These are phyloP conservation scores for Nemophila menziesii DNA, from an alignment of 257 asterid species.

Conservation along the genomic window DNA sequence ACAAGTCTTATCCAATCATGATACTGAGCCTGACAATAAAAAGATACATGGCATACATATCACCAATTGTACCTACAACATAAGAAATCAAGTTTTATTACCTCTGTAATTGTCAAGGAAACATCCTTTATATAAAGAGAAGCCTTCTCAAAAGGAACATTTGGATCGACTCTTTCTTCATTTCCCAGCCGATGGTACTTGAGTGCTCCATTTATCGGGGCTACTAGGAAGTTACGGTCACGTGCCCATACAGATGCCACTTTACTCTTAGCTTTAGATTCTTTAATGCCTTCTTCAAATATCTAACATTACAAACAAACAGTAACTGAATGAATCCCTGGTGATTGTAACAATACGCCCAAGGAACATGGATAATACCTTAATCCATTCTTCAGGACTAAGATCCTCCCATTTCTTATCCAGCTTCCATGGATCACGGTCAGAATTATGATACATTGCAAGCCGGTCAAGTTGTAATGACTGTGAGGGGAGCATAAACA, in stretches of 20 bases:
- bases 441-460: slow-evolving; percentile 87
- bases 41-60: background rate
- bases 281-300: slow-evolving; percentile 86
- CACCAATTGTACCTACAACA: background rate
- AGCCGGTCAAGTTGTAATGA: slow-evolving; percentile 96
- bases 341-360: background rate
- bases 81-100: slow-evolving; percentile 13
- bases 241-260: slow-evolving; percentile 52
- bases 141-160: slow-evolving; percentile 83
- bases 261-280: slow-evolving; percentile 34
- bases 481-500: slow-evolving; percentile 31
- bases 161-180: slow-evolving; percentile 72
- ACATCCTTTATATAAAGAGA: slow-evolving; percentile 68
- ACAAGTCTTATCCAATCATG: slow-evolving; percentile 97
- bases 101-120: slow-evolving; percentile 86
- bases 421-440: slow-evolving; percentile 78
- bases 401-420: slow-evolving; percentile 96
- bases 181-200: slow-evolving; percentile 94
- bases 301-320: slow-evolving; percentile 29
- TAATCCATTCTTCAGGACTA: slow-evolving; percentile 86
- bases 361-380: slow-evolving; percentile 37
- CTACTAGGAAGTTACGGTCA: slow-evolving; percentile 63
- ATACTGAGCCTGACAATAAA: slow-evolving; percentile 70
- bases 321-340: slow-evolving; percentile 1
- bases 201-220: slow-evolving; percentile 89